Evolutionary conservation across 768 basidiomycete species (phyloP), one percentile per base, ranked within the genome.

Genomic region (Lactarius sanguifluus): DNA sequence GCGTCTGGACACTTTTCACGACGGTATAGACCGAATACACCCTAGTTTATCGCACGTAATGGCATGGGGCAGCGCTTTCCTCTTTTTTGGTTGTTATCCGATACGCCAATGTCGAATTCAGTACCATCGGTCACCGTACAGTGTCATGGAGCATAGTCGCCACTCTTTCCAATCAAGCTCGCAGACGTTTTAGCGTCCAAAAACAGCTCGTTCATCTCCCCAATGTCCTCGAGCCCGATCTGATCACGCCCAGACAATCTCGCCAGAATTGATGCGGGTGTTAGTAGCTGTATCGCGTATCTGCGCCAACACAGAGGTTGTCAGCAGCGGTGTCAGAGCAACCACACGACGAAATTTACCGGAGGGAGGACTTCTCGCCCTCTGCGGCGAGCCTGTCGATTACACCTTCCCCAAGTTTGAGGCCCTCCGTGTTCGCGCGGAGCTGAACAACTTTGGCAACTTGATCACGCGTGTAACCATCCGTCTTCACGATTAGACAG

Each of bases 401-500:
- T 23, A 97, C 94, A 18, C 88, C 88, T 5, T 82, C 69, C 23
- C 87, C 86, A 2, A 95, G 80, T 70, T 86, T 86, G 34, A 98
- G 80, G 1, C 93, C 92, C 74, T 98, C 97, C 1, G 93, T 85
- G 67, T 86, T 89, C 8, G 93, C 91, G 60, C 97, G 86, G 62
- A 95, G 80, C 71, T 92, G 89, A 0, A 98, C 83, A 28, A 98
- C 95, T 75, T 87, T 89, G 41, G 86, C 86, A 56, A 98, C 89
- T 74, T 98, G 91, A 13, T 91, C 92, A 50, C 86, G 83, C 8
- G 83, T 85, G 76, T 98, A 96, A 15, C 84, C 81, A 65, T 91
- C 86, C 1, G 96, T 98, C 73, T 94, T 92, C 23, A 98, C 96
- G 65, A 98, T 98, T 81, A 99, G 88, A 76, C 92, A 94, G 58